Percentiles rank a stretch among this genome's conserved stretches.
phyloP scores from a whole-genome alignment of 495 filamentous ascomycete genomes.

The Pseudoneurospora amorphoporcata region DNA sequence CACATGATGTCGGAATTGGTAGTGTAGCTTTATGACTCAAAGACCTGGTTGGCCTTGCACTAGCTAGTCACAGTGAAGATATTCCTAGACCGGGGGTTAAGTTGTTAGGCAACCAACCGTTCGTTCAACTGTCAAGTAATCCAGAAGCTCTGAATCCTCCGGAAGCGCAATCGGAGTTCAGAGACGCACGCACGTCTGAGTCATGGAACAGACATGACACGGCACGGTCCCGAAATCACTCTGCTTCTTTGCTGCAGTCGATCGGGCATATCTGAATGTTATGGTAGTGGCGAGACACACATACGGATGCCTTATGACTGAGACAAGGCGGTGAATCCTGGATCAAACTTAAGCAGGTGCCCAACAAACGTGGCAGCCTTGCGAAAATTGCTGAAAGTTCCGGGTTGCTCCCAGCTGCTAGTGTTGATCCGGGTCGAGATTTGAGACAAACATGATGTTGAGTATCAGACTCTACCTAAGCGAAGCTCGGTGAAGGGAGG shows the following conservation, averaged over 20 bases:
- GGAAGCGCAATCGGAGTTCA: neutral
- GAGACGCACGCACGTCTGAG: neutral
- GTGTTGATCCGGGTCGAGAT: neutral
- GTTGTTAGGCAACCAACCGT: neutral
- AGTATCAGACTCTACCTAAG: neutral
- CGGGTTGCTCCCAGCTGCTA: neutral
- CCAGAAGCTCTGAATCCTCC: neutral
- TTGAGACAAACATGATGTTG: neutral
- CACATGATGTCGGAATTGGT: neutral
- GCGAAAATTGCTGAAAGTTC: neutral
- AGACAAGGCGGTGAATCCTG: neutral
- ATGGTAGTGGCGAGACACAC: neutral
- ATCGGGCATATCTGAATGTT: neutral
- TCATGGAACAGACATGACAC: neutral
- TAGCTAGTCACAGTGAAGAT: neutral
- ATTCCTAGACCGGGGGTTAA: neutral
- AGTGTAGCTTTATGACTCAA: neutral
- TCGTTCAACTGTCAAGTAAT: neutral
- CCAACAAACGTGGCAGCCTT: neutral
- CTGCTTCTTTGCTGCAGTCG: neutral
- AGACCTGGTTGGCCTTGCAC: neutral
- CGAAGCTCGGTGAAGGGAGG: neutral
- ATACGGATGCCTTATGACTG: neutral
- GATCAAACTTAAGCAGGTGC: neutral
- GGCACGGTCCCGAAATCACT: neutral